phyloP scores from a whole-genome alignment of 352 stramenopile genomes.

The Globisporangium rhizosaccharum region DNA sequence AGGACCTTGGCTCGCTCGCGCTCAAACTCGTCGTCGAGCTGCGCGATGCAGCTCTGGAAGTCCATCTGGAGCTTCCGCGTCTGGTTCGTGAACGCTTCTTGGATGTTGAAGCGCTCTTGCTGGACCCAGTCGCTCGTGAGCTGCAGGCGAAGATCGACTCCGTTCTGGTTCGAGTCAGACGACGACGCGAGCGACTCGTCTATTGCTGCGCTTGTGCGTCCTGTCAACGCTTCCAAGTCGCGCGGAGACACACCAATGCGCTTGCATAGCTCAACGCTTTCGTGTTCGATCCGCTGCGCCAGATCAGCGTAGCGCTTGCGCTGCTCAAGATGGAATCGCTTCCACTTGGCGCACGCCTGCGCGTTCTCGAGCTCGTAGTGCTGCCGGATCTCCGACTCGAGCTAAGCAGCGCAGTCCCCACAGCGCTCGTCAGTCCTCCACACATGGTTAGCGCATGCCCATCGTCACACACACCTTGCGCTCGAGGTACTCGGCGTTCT shows the following conservation, averaged over 20 bases:
- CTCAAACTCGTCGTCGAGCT: constrained; percentile 34
- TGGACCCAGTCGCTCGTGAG: constrained; percentile 43
- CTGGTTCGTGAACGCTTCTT: constrained; percentile 64
- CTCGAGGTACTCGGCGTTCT: constrained; percentile 44
- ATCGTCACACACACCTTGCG: constrained; percentile 29
- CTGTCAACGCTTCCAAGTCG: background rate
- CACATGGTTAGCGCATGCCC: too few species aligned
- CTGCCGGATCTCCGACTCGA: constrained; percentile 52
- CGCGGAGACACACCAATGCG: background rate
- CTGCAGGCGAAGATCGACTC: constrained; percentile 19
- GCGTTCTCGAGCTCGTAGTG: constrained; percentile 51
- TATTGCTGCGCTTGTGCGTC: background rate
- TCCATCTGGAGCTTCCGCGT: constrained; percentile 47
- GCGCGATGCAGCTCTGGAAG: constrained; percentile 32
- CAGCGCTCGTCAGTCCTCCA: too few species aligned
- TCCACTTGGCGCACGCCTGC: constrained; percentile 46
- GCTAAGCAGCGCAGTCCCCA: constrained; percentile 13
- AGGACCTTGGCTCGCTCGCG: constrained; percentile 32
- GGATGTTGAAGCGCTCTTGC: constrained; percentile 65
- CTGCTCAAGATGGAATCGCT: constrained; percentile 34
- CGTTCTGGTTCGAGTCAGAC: background rate
- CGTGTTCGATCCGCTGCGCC: constrained; percentile 20
- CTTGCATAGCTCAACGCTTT: constrained; percentile 25
- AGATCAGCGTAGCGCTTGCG: constrained; percentile 19
- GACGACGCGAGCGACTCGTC: too few species aligned